Base-by-base conservation (phyloP, 345 rosid species). In the Linum lewisii region DNA sequence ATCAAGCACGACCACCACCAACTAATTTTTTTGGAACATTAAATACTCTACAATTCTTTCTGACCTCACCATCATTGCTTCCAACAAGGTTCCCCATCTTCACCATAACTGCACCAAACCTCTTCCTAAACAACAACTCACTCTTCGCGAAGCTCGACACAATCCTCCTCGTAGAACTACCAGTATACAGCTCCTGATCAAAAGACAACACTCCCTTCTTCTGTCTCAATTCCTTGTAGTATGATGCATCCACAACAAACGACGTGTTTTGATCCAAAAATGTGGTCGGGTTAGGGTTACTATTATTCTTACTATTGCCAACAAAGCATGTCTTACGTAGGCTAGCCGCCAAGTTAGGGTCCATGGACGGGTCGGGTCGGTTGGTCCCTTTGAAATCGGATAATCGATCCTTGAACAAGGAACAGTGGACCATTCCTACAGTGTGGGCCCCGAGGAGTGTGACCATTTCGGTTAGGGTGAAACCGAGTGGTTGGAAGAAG, bases 381-480 rank as follows among this genome's bases (percentile, higher is more conserved):
- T 77, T 75, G 0, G 82, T 69, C 13, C 82, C 83, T 42, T 65
- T 69, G 37, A 79, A 85, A 54, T 71, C 38, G 0, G 70, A 51
- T n/a, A 83, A 72, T 21, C 97, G 70, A 58, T 80, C 87, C 0
- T 29, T 32, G 59, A 90, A 79, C 67, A 83, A 77, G 60, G 76
- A 71, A 51, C 95, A 90, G 29, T 82, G 93, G 0, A 77, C 75
- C 44, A 75, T 68, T n/a, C 90, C 95, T n/a, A 86, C 85, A 0
- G 92, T 76, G 63, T 90, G 95, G 7, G 77, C 92, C 38, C 95
- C 95, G 45, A 88, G 64, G 16, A 84, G 95, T 51, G 82, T 75
- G n/a, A 75, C 84, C 93, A 87, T 87, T 0, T 87, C 90, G 20
- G 66, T 54, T 18, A 75, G 29, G 4, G 58, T 73, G 57, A 87